Conservation (phyloP, 306 rosid species). For the Citrullus mucosospermus region DNA sequence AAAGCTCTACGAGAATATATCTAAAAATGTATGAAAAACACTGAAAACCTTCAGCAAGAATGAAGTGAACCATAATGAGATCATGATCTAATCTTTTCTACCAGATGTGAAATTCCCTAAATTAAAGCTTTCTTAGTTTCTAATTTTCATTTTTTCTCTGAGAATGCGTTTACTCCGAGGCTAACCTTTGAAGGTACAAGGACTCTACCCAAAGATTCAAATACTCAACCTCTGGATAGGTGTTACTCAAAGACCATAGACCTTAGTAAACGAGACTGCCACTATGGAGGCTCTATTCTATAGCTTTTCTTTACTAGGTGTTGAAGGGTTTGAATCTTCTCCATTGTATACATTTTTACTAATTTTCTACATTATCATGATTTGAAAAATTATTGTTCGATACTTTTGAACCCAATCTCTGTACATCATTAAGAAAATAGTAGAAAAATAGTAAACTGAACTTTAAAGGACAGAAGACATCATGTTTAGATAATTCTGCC, state of each 20-base stretch:
- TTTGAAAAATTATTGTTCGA: neutral
- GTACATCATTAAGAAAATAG: neutral
- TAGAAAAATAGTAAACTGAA: neutral
- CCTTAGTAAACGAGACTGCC: neutral
- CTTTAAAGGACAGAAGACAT: neutral
- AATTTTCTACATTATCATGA: neutral
- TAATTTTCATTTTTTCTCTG: too few species aligned
- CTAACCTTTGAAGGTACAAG: neutral
- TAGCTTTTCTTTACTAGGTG: neutral
- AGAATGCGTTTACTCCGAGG: neutral
- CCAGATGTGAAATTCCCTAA: neutral
- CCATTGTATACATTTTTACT: neutral
- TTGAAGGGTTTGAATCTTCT: neutral
- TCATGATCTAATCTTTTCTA: neutral
- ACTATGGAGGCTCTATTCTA: neutral
- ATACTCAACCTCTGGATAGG: too few species aligned
- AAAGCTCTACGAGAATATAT: neutral
- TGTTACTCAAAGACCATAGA: too few species aligned
- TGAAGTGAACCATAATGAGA: neutral
- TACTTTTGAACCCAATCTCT: neutral
- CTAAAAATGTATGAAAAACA: neutral
- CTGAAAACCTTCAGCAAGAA: neutral
- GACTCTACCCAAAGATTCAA: neutral
- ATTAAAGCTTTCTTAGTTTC: neutral
- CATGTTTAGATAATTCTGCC: neutral